Evolutionary conservation across 1,139 yeast species (phyloP).

Genomic region (Zygosaccharomyces pseudobailii): DNA sequence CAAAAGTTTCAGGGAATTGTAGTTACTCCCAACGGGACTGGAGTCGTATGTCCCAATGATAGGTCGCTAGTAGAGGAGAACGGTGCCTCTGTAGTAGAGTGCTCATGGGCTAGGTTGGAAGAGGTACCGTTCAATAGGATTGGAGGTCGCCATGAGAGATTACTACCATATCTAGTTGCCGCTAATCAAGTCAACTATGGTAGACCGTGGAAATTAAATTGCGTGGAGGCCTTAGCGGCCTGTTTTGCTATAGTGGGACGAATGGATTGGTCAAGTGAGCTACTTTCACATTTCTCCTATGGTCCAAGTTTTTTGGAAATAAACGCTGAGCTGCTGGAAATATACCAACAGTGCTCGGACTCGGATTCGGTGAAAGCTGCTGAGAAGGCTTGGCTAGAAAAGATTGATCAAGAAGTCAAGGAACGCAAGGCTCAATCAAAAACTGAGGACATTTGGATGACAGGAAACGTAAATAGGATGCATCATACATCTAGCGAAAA

Average conservation of each 20-base stretch:
- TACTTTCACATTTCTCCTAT: conserved; percentile 84
- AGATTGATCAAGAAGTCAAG: conserved; percentile 61
- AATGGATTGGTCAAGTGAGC: conserved; percentile 77
- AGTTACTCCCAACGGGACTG: conserved; percentile 88
- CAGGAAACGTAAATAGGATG: conserved; percentile 67
- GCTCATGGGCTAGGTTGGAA: conserved; percentile 96
- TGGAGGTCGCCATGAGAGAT: conserved; percentile 85
- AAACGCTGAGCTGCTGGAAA: conserved; percentile 68
- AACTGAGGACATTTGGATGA: conserved; percentile 66
- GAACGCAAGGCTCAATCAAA: conserved; percentile 52
- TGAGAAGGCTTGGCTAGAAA: conserved; percentile 69
- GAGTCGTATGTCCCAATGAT: conserved; percentile 90
- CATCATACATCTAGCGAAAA: conserved; percentile 14
- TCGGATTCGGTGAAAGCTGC: conserved; percentile 67
- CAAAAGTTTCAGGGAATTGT: conserved; percentile 89
- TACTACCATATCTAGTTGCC: conserved; percentile 88
- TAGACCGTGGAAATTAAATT: conserved; percentile 89
- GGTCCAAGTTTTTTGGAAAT: conserved; percentile 81
- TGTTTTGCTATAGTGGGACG: conserved; percentile 94
- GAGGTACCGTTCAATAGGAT: conserved; percentile 92
- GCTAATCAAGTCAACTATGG: conserved; percentile 98
- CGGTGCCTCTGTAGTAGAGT: conserved; percentile 97
- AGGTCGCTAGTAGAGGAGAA: conserved; percentile 63
- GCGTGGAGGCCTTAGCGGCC: conserved; percentile 97
- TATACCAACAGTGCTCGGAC: conserved; percentile 78